A percentile compares a stretch with the other conserved stretches of the same genome.
phyloP scores from a whole-genome alignment of 73 alveolate genomes.

The Paramecium primaurelia region DNA sequence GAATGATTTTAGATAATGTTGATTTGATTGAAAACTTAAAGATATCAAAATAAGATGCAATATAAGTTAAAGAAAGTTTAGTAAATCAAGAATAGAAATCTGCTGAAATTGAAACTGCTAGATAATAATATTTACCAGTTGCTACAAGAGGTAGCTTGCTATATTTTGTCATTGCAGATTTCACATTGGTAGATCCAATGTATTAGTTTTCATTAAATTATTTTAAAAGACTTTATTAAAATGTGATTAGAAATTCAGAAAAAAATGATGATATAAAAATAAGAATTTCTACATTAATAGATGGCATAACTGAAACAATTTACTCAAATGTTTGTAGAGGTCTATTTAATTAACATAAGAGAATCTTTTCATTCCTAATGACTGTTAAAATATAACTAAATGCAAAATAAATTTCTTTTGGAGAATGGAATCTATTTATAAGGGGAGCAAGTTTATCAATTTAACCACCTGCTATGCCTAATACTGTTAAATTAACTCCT shows the following conservation, averaged over 20 bases:
- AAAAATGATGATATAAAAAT: constrained; percentile 70
- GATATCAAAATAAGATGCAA: constrained; percentile 81
- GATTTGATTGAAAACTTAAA: constrained; percentile 83
- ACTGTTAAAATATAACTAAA: constrained; percentile 77
- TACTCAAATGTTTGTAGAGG: constrained; percentile 96
- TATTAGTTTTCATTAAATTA: constrained; percentile 92
- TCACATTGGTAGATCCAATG: constrained; percentile 96
- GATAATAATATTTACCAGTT: constrained; percentile 83
- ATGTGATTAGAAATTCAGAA: constrained; percentile 78
- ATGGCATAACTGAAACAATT: constrained; percentile 81
- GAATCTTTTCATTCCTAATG: constrained; percentile 87
- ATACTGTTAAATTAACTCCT: constrained; percentile 69
- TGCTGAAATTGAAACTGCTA: constrained; percentile 84
- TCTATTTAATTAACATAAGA: constrained; percentile 92
- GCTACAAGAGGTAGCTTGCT: constrained; percentile 91
- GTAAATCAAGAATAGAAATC: constrained; percentile 84
- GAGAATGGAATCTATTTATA: constrained; percentile 89
- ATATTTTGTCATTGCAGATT: constrained; percentile 92
- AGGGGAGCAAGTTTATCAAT: constrained; percentile 80
- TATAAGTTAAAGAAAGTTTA: constrained; percentile 78
- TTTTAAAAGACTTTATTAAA: constrained; percentile 81
- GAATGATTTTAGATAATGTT: constrained; percentile 89
- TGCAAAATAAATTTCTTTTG: constrained; percentile 68
- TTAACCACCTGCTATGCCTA: constrained; percentile 81
- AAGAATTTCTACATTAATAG: constrained; percentile 80